phyloP scores from a whole-genome alignment of 495 filamentous ascomycete species.

The Neurospora tetrasperma region DNA sequence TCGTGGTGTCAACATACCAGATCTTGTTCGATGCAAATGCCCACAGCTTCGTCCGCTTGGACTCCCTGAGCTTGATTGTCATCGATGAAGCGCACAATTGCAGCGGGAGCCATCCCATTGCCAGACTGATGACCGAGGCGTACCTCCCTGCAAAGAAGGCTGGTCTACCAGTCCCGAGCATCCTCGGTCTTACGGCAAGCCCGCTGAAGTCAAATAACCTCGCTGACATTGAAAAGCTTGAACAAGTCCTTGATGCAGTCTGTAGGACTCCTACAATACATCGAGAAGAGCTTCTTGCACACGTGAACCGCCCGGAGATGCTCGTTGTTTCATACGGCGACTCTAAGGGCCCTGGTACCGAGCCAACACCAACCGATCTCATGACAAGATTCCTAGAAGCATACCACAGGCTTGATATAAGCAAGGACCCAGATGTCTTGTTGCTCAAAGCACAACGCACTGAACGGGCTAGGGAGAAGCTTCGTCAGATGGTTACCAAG shows the following conservation, averaged over 20 bases:
- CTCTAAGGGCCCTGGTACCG: neutral
- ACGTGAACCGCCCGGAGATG: conserved; percentile 58
- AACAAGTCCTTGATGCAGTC: conserved; percentile 64
- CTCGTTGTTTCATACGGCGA: conserved; percentile 38
- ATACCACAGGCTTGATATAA: conserved; percentile 44
- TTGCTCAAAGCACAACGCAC: conserved; percentile 31
- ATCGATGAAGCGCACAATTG: conserved; percentile 89
- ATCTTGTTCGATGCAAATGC: conserved; percentile 68
- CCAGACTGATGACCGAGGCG: conserved; percentile 67
- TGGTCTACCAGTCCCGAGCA: conserved; percentile 47
- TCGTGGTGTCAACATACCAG: conserved; percentile 71
- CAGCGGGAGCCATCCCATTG: conserved; percentile 51
- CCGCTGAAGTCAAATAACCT: conserved; percentile 54
- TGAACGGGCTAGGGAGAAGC: conserved; percentile 22
- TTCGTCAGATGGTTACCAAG: conserved; percentile 38
- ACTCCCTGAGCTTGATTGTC: conserved; percentile 57
- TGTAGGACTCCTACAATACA: conserved; percentile 63
- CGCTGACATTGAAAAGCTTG: conserved; percentile 47
- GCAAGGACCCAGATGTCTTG: conserved; percentile 61
- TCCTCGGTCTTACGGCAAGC: conserved; percentile 80
- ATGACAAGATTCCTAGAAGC: conserved; percentile 29
- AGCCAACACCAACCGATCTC: conserved; percentile 11
- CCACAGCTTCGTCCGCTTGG: conserved; percentile 70
- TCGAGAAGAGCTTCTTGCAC: conserved; percentile 55
- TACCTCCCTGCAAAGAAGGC: conserved; percentile 43